Evolutionary conservation across 768 basidiomycete genomes (phyloP), one percentile per base, ranked within the genome.

Genomic region (Suillus decipiens): DNA sequence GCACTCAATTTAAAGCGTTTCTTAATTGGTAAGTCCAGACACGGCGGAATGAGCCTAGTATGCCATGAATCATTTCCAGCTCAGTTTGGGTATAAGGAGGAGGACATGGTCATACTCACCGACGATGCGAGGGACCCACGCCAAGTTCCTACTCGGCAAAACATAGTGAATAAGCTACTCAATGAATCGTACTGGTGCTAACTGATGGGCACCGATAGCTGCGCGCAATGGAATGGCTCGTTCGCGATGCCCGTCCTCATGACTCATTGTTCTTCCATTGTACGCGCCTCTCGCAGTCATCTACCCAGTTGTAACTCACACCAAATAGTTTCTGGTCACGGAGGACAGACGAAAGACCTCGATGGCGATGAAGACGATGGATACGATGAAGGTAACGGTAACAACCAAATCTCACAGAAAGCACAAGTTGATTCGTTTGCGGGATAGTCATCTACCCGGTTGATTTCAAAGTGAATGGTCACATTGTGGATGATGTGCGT

Each of bases 181-280:
- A 45, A 6, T 15, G 14, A 34, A 33, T 36, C 17, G 31, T 15
- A 63, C 37, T 19, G 55, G n/a, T 48, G 59, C 45, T 34, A 59
- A 22, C 5, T 11, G 45, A 63, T 31, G 24, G 41, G 33, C n/a
- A 54, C 17, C 22, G 48, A 14, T 65, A 90, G 86, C 70, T 93
- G 22, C 76, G 82, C 51, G 95, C 90, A 5, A 96, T 96, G 93
- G 82, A 86, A 63, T 98, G 95, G 96, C 87, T 99, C n/a, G 92
- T 95, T 19, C 77, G 75, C 17, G 89, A 82, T 65, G 95, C 96
- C 14, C 77, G 78, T 19, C 86, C 92, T 1, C 89, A 95, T 66
- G 94, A 96, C 68, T 88, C 95, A 3, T 79, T 96, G 37, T 95
- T 95, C 80, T 92, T 96, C 82, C 95, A 95, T 67, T 96, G 56